Conservation (phyloP, 345 rosid genomes). For the Boechera divaricarpa region DNA sequence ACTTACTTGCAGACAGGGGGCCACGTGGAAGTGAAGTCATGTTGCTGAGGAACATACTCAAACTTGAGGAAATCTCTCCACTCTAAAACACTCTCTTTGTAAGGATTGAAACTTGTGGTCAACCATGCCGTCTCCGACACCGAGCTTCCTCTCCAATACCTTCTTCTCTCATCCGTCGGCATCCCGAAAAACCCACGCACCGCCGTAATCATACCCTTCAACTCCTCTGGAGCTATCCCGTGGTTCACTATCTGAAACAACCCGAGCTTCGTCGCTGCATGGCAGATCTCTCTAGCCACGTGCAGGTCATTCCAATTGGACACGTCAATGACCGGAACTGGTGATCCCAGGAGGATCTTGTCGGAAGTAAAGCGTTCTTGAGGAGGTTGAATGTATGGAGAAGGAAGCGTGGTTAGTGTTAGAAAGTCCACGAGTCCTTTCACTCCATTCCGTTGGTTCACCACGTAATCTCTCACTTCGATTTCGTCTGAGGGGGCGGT, state of each 20-base stretch:
- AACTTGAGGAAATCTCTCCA: constrained; percentile 60
- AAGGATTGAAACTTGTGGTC: constrained; percentile 46
- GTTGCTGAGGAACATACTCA: constrained; percentile 39
- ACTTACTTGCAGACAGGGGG: constrained; percentile 45
- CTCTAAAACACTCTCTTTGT: constrained; percentile 44
- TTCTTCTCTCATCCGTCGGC: constrained; percentile 46
- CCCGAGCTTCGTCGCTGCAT: constrained; percentile 40
- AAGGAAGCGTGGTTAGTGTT: constrained; percentile 44
- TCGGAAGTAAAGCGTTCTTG: constrained; percentile 47
- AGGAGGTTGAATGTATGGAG: constrained; percentile 47
- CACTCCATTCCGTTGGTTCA: constrained; percentile 50
- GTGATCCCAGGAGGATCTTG: constrained; percentile 35
- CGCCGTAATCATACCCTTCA: constrained; percentile 41
- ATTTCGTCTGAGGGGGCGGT: neutral
- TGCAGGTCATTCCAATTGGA: constrained; percentile 33
- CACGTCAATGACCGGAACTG: constrained; percentile 44
- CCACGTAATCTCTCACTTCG: constrained; percentile 49
- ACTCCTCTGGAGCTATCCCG: constrained; percentile 39
- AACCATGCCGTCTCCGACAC: constrained; percentile 44
- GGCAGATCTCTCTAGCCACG: constrained; percentile 36
- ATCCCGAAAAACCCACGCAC: constrained; percentile 49
- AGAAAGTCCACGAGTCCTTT: constrained; percentile 52
- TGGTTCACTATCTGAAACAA: constrained; percentile 48
- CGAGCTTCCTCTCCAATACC: constrained; percentile 48
- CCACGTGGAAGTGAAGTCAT: constrained; percentile 34